Evolutionary conservation across 371 early-diverging fungal species (phyloP), one percentile per base, ranked within the genome.

Genomic region (Mucor indicus): DNA sequence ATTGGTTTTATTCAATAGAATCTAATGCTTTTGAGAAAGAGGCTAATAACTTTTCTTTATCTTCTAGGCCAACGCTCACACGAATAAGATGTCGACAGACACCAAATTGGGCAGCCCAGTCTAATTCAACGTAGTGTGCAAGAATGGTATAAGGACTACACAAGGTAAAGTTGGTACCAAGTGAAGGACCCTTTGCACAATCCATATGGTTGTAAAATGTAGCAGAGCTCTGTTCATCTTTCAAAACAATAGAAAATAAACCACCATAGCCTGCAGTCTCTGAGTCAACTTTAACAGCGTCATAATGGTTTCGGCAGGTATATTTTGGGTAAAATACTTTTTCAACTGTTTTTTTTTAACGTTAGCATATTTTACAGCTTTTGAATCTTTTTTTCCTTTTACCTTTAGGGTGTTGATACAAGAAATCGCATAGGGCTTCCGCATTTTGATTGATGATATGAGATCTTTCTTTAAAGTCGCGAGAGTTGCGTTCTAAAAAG

Each of bases 111-210:
- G 74, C 79, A 5, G 93, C 96, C 93, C 94, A 95, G 23, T 96
- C 96, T 11, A 96, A 72, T 65, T 97, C 91, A 23, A 70, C 77
- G 68, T 86, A 95, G 62, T 98, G 98, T 3, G 96, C 98, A 21
- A 98, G 66, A 9, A 98, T 85, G 1, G 96, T 90, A 60, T 96
- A 98, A 5, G 97, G 96, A 50, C 91, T 88, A 5, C 83, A 91
- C 36, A 98, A 75, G 4, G 98, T 98, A 59, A 96, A 98, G 73
- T 93, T 95, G 33, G 96, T 96, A 2, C 98, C 98, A 20, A 98
- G 78, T 0, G 93, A 92, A 13, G 97, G 97, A 0, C 98, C 98
- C 62, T 98, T 98, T 46, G 86, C 83, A 53, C 82, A 82, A 4
- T 73, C 59, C 24, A 98, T 62, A 15, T 70, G 55, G 67, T 98